phyloP scores from a whole-genome alignment of 306 rosid genomes.

The Inga laurina region DNA sequence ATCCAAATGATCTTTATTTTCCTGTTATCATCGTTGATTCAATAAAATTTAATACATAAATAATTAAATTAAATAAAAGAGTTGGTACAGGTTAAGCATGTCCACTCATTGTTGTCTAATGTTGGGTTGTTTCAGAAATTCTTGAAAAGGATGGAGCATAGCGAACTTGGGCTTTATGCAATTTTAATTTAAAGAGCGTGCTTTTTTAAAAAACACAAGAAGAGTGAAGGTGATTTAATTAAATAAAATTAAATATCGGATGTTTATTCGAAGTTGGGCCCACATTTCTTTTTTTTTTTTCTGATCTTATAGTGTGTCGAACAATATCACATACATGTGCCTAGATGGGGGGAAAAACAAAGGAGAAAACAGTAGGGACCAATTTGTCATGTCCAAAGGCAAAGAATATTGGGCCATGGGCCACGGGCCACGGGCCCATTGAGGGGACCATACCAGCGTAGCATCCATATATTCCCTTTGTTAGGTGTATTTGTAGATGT shows the following conservation, averaged over 20 bases:
- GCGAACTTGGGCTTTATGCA: not conserved
- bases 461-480: not conserved
- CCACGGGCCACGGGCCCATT: constrained; percentile 25
- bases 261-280: no score
- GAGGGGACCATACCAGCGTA: constrained; percentile 26
- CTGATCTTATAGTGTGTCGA: no score
- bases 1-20: not conserved
- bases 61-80: not conserved
- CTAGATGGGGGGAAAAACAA: not conserved
- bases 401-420: constrained; percentile 15
- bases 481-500: not conserved
- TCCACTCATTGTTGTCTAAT: not conserved
- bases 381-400: not conserved
- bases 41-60: no score
- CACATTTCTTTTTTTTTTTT: no score
- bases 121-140: not conserved
- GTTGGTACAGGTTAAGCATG: not conserved
- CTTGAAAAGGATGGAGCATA: not conserved
- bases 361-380: not conserved
- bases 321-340: no score
- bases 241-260: not conserved
- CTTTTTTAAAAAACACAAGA: not conserved
- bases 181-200: not conserved
- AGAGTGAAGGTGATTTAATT: not conserved
- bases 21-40: not conserved